These are phyloP conservation scores for Debaryomycetaceae sp. DNA, from an alignment of 1,139 yeast species.

Conservation along the genomic window DNA sequence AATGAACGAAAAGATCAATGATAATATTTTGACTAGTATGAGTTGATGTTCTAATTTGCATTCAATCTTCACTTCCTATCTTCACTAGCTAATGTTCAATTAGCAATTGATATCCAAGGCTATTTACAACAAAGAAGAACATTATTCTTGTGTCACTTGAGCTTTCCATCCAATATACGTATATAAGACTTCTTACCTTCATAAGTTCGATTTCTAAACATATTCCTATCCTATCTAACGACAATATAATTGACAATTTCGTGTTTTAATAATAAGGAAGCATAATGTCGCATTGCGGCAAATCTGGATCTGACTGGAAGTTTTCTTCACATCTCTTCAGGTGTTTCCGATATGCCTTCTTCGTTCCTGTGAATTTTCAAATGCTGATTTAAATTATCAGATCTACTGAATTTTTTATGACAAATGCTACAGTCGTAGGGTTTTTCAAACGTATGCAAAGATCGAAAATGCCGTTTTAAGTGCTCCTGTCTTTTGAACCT, in stretches of 20 bases:
- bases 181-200: not conserved
- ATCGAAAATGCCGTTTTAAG: conserved; percentile 70
- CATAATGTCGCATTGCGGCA: too few species aligned
- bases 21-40: conserved; percentile 6
- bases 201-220: not conserved
- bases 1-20: conserved; percentile 13
- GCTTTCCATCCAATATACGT: not conserved
- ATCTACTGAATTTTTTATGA: conserved; percentile 62
- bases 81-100: not conserved
- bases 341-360: conserved; percentile 11
- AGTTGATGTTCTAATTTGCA: conserved; percentile 3
- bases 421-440: conserved; percentile 73
- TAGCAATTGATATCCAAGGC: not conserved
- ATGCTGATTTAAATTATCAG: conserved; percentile 61
- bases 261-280: too few species aligned
- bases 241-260: not conserved
- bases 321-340: too few species aligned
- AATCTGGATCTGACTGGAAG: too few species aligned
- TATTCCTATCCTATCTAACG: not conserved
- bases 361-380: conserved; percentile 61
- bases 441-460: conserved; percentile 70
- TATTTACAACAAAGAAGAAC: not conserved
- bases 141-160: not conserved
- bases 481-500: conserved; percentile 78
- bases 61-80: not conserved